These are phyloP conservation scores for Cutaneotrichosporon curvatum DNA, from an alignment of 1,284 basidiomycete species.

Conservation along the genomic window DNA sequence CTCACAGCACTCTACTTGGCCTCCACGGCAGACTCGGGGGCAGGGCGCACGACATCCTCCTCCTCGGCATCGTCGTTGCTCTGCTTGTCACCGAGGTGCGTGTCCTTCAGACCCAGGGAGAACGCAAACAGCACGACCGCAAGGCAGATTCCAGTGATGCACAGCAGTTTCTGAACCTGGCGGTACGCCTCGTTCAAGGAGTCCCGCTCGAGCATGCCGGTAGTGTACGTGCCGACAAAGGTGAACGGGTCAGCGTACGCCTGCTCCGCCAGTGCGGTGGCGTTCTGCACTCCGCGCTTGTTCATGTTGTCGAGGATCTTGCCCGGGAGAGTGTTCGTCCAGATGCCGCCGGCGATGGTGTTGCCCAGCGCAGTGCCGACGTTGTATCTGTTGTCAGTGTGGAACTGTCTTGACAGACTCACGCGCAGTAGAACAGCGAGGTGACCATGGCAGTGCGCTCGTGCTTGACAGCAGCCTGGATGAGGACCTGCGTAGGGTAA, in stretches of 20 bases:
- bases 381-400: slow-evolving; percentile 42
- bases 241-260: slow-evolving; percentile 40
- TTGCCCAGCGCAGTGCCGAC: slow-evolving; percentile 46
- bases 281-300: slow-evolving; percentile 17
- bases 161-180: slow-evolving; percentile 35
- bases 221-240: slow-evolving; percentile 31
- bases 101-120: slow-evolving; percentile 26
- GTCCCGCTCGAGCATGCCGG: slow-evolving; percentile 38
- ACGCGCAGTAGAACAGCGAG: slow-evolving; percentile 44
- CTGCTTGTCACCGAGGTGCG: slow-evolving; percentile 31
- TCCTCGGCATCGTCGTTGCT: slow-evolving; percentile 27
- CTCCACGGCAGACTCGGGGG: too few relatives aligned
- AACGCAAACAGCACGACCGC: slow-evolving; percentile 23
- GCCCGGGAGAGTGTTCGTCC: slow-evolving; percentile 26
- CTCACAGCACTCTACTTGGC: too few relatives aligned
- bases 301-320: slow-evolving; percentile 10
- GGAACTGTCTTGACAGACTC: too few relatives aligned
- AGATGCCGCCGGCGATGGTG: slow-evolving; percentile 47
- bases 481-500: slow-evolving; percentile 45
- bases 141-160: slow-evolving; percentile 39
- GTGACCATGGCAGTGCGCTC: slow-evolving; percentile 45
- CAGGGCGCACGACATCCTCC: too few relatives aligned
- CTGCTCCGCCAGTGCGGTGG: slow-evolving; percentile 1
- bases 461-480: slow-evolving; percentile 45
- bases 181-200: slow-evolving; percentile 34